A percentile compares a stretch with the other conserved stretches of the same genome.
Conservation (phyloP, 1,139 yeast species). For the Diutina catenulata region DNA sequence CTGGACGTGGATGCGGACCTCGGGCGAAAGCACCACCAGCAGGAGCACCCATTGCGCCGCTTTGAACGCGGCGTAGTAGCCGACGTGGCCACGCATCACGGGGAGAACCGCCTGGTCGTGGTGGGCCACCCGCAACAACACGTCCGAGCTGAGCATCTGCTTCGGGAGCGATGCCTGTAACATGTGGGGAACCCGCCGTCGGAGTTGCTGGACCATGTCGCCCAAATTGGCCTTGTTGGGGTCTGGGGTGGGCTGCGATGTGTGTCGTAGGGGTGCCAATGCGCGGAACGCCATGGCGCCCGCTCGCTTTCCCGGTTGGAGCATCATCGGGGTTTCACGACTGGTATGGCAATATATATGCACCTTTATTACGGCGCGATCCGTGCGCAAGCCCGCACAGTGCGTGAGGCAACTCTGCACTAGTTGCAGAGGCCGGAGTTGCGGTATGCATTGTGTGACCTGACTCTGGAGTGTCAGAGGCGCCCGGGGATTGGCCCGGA, state of each 20-base stretch:
- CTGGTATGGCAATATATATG: too few species aligned
- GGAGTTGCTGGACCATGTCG: slow-evolving; percentile 38
- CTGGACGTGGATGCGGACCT: slow-evolving; percentile 38
- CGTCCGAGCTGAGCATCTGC: slow-evolving; percentile 33
- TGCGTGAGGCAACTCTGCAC: too few species aligned
- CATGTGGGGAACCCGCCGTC: slow-evolving; percentile 43
- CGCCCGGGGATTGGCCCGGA: too few species aligned
- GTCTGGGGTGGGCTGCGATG: neutral
- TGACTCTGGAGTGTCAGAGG: too few species aligned
- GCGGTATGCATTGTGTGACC: too few species aligned
- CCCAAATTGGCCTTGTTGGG: slow-evolving; percentile 47
- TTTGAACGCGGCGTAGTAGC: slow-evolving; percentile 43
- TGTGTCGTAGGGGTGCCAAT: neutral
- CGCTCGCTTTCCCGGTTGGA: neutral
- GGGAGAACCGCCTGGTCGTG: slow-evolving; percentile 42
- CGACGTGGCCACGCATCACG: slow-evolving; percentile 43
- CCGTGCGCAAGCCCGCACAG: too few species aligned
- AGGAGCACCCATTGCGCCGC: slow-evolving; percentile 44
- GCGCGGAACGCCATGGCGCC: neutral
- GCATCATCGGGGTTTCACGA: too few species aligned
- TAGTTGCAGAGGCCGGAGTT: too few species aligned
- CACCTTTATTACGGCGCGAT: too few species aligned
- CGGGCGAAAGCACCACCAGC: slow-evolving; percentile 41
- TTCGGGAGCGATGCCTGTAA: slow-evolving; percentile 40
- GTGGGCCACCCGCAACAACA: slow-evolving; percentile 54